Conservation (phyloP, 257 asterid genomes). For the Fraxinus americana region DNA sequence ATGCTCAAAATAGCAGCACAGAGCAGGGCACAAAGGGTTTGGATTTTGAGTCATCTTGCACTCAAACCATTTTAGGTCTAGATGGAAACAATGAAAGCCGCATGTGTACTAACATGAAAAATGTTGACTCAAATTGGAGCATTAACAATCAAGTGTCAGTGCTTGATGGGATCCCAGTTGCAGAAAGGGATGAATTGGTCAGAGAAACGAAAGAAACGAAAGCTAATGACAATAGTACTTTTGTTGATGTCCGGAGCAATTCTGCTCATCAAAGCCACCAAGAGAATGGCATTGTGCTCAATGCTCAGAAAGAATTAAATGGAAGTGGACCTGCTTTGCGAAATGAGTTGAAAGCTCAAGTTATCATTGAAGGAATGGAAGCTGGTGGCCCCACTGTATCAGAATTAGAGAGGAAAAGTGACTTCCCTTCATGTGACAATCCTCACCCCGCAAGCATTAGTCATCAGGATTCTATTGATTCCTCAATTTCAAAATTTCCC, state of each 20-base stretch:
- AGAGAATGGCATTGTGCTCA: slow-evolving; percentile 39
- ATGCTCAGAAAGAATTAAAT: slow-evolving; percentile 38
- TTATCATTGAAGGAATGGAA: slow-evolving; percentile 35
- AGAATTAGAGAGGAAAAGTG: slow-evolving; percentile 42
- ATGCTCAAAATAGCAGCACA: slow-evolving; percentile 38
- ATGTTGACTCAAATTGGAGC: slow-evolving; percentile 46
- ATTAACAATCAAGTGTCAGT: slow-evolving; percentile 36
- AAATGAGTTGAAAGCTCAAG: slow-evolving; percentile 40
- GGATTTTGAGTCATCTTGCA: slow-evolving; percentile 55
- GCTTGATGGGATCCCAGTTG: slow-evolving; percentile 36
- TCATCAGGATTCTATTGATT: slow-evolving; percentile 35
- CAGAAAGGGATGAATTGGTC: slow-evolving; percentile 34
- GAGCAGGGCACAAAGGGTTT: slow-evolving; percentile 43
- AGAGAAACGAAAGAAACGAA: slow-evolving; percentile 47
- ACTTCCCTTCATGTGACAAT: slow-evolving; percentile 35
- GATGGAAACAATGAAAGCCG: slow-evolving; percentile 51
- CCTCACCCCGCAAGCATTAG: slow-evolving; percentile 23
- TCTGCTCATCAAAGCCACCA: slow-evolving; percentile 37
- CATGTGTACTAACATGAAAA: slow-evolving; percentile 32
- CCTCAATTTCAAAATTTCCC: slow-evolving; percentile 37
- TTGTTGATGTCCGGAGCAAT: slow-evolving; percentile 34
- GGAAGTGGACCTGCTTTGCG: slow-evolving; percentile 40
- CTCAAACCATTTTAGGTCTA: slow-evolving; percentile 38
- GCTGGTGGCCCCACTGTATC: slow-evolving; percentile 42
- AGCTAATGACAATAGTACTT: slow-evolving; percentile 35